Evolutionary conservation across 768 basidiomycete genomes (phyloP), one percentile per base, ranked within the genome.

Genomic region (Mycena alexandri): DNA sequence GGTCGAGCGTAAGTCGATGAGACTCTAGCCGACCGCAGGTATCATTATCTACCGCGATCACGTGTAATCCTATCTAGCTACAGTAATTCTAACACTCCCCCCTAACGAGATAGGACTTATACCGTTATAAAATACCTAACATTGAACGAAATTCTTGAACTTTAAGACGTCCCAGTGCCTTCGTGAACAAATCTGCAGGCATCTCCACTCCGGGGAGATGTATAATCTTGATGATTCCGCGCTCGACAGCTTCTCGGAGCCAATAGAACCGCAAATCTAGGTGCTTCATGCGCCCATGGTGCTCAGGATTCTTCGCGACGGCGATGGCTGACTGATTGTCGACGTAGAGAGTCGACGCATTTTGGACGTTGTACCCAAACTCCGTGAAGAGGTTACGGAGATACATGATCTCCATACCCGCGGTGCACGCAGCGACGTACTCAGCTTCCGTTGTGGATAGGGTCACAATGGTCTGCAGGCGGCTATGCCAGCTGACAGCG

Each of bases 381-480:
- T 80, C 76, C 1, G 41, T 24, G 43, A 81, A 61, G 19, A 82
- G 52, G 41, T 73, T 73, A 12, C 22, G 77, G 72, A 44, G 33
- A 77, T 79, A 10, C 46, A 60, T 84, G 84, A 86, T 22, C 65
- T 72, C 19, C 75, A 7, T 46, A 43, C n/a, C 44, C 46, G 44
- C 33, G 44, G 34, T 59, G 5, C 33, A 10, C 13, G 48, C 44
- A 3, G 48, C 57, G 6, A 34, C n/a, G 12, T n/a, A n/a, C n/a
- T n/a, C n/a, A n/a, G n/a, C n/a, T n/a, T n/a, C n/a, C n/a, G n/a
- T n/a, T n/a, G n/a, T n/a, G n/a, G n/a, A n/a, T n/a, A n/a, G n/a
- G n/a, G n/a, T n/a, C n/a, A n/a, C n/a, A n/a, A n/a, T n/a, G n/a
- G n/a, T n/a, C n/a, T n/a, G n/a, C n/a, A n/a, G n/a, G n/a, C n/a